Evolutionary conservation across 305 asterid genomes (phyloP).

Genomic region (Fraxinus sp.): DNA sequence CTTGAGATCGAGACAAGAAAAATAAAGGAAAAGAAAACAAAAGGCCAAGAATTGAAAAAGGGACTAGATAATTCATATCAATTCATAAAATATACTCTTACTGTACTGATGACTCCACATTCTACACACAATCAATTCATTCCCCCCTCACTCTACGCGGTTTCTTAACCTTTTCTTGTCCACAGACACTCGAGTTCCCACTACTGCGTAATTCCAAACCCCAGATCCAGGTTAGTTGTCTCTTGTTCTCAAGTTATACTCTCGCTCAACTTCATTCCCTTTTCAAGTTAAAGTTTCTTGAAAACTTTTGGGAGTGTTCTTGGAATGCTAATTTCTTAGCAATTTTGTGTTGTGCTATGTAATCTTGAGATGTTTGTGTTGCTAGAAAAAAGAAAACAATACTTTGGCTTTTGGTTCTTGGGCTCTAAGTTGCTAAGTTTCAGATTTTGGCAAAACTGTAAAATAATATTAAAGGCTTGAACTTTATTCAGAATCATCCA

Average conservation of each 20-base stretch:
- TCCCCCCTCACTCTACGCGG: constrained; percentile 9
- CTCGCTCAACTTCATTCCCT: constrained; percentile 3
- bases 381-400: background rate
- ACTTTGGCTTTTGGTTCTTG: constrained; percentile 18
- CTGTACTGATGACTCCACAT: constrained; percentile 13
- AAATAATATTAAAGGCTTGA: background rate
- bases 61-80: constrained; percentile 23
- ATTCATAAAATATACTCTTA: background rate
- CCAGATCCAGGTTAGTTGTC: constrained; percentile 42
- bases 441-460: constrained; percentile 10
- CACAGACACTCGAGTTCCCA: constrained; percentile 27
- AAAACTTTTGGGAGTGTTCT: background rate
- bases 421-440: constrained; percentile 13
- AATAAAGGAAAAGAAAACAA: constrained; percentile 4
- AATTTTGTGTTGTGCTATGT: background rate
- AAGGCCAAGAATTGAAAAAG: constrained; percentile 12
- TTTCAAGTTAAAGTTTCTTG: constrained; percentile 20
- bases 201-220: constrained; percentile 37
- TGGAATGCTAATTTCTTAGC: constrained; percentile 1
- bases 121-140: constrained; percentile 3
- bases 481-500: constrained; percentile 14
- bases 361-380: constrained; percentile 8
- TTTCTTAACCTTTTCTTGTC: constrained; percentile 25
- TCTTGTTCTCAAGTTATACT: constrained; percentile 13
- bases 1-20: background rate